phyloP scores from a whole-genome alignment of 2,329 filamentous ascomycete species.

The Setomelanomma holmii region DNA sequence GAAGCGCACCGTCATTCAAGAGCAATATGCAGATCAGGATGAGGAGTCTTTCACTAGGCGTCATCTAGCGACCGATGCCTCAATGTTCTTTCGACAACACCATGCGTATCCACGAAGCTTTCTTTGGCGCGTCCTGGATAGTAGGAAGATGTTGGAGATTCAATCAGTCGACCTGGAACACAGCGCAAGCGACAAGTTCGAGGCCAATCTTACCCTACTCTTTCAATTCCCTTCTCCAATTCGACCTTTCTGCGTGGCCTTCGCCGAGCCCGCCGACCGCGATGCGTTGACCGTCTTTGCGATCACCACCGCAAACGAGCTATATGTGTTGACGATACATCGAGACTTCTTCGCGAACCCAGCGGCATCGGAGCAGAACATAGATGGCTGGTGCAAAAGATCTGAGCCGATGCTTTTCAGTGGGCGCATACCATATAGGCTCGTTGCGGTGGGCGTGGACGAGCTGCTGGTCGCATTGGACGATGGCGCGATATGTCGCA shows the following conservation, averaged over 20 bases:
- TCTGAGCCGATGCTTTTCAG: slow-evolving; percentile 75
- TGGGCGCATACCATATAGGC: slow-evolving; percentile 80
- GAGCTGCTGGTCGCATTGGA: slow-evolving; percentile 82
- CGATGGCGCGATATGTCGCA: slow-evolving; percentile 75
- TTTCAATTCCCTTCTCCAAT: slow-evolving; percentile 79
- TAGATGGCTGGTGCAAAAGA: slow-evolving; percentile 79
- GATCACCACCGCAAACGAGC: slow-evolving; percentile 76
- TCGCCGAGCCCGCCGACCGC: slow-evolving; percentile 80
- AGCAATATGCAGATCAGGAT: slow-evolving; percentile 61
- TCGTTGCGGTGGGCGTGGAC: slow-evolving; percentile 75
- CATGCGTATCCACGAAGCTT: slow-evolving; percentile 82
- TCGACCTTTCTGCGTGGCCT: slow-evolving; percentile 77
- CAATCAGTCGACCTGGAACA: slow-evolving; percentile 81
- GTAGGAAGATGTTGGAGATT: slow-evolving; percentile 80
- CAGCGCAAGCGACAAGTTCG: slow-evolving; percentile 66
- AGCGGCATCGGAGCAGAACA: slow-evolving; percentile 72
- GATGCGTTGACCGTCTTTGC: slow-evolving; percentile 82
- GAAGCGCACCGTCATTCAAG: slow-evolving; percentile 47
- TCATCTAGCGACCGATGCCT: slow-evolving; percentile 75
- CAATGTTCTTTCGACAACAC: slow-evolving; percentile 82
- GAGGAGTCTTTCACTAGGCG: slow-evolving; percentile 75
- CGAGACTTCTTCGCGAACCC: slow-evolving; percentile 81
- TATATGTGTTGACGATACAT: slow-evolving; percentile 84
- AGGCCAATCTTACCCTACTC: slow-evolving; percentile 77
- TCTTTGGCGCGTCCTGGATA: slow-evolving; percentile 87